These are phyloP conservation scores for Aspergillus bertholletiae DNA, from an alignment of 495 filamentous ascomycete species.

Conservation along the genomic window DNA sequence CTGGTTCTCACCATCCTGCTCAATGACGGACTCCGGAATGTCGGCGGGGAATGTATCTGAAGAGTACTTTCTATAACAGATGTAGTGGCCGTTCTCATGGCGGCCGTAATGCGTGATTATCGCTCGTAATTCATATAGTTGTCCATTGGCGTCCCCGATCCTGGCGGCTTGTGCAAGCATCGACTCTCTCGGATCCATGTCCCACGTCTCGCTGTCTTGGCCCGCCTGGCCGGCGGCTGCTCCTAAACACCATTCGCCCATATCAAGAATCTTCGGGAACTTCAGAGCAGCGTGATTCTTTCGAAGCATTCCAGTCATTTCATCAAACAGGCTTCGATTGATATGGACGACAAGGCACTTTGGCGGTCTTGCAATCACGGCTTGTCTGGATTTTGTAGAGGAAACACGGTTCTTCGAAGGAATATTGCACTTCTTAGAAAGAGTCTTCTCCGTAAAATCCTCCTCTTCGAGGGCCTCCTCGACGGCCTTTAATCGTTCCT, in stretches of 20 bases:
- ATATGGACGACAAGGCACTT: constrained; percentile 78
- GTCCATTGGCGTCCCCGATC: constrained; percentile 34
- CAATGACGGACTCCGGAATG: constrained; percentile 32
- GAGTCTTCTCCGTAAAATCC: constrained; percentile 72
- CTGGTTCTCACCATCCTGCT: constrained; percentile 37
- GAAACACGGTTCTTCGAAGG: constrained; percentile 60
- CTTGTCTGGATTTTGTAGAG: constrained; percentile 83
- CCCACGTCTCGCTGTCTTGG: constrained; percentile 59
- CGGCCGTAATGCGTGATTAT: constrained; percentile 85
- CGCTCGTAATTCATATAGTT: constrained; percentile 76
- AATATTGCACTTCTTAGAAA: constrained; percentile 71
- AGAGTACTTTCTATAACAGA: constrained; percentile 76
- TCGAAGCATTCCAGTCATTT: constrained; percentile 65
- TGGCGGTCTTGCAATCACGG: constrained; percentile 77
- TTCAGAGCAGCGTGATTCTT: constrained; percentile 80
- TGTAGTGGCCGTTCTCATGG: constrained; percentile 95
- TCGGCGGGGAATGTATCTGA: constrained; percentile 29
- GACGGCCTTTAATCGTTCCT: constrained; percentile 57
- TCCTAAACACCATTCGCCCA: constrained; percentile 76
- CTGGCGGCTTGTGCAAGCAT: constrained; percentile 58
- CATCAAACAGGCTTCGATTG: constrained; percentile 89
- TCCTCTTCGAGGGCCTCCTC: constrained; percentile 70
- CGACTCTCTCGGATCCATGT: constrained; percentile 57
- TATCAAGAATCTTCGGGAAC: constrained; percentile 70
- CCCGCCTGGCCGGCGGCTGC: constrained; percentile 28